Conservation (phyloP, 768 basidiomycete genomes). For the Trametes coccinea region DNA sequence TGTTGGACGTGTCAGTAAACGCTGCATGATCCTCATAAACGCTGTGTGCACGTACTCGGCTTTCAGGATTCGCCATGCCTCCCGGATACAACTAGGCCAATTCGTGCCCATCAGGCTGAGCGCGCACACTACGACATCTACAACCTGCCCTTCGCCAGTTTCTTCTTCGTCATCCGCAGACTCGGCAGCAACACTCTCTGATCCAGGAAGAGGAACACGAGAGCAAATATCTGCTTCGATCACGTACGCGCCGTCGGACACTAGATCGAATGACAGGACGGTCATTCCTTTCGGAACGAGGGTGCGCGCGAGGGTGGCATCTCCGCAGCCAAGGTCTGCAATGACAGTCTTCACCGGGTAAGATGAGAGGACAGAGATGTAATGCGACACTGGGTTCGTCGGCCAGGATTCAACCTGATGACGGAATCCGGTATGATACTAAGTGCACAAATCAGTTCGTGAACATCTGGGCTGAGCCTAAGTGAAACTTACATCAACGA, state of each 20-base stretch:
- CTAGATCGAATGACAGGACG: slow-evolving; percentile 80
- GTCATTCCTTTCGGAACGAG: slow-evolving; percentile 67
- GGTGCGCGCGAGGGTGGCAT: slow-evolving; percentile 80
- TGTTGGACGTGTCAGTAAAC: slow-evolving; percentile 31
- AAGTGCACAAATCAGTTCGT: neutral
- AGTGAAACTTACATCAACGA: slow-evolving; percentile 64
- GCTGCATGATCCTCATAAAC: neutral
- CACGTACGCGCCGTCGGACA: slow-evolving; percentile 73
- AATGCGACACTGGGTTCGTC: slow-evolving; percentile 86
- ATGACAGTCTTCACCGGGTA: slow-evolving; percentile 73
- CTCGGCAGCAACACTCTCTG: slow-evolving; percentile 38
- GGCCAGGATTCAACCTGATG: slow-evolving; percentile 94
- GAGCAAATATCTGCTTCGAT: slow-evolving; percentile 88
- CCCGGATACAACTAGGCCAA: slow-evolving; percentile 88
- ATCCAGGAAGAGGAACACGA: slow-evolving; percentile 82
- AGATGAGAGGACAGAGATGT: slow-evolving; percentile 62
- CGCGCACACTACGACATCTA: slow-evolving; percentile 91
- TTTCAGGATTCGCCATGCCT: slow-evolving; percentile 87
- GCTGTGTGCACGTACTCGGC: slow-evolving; percentile 56
- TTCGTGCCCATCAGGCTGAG: slow-evolving; percentile 97
- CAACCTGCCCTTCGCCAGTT: slow-evolving; percentile 68
- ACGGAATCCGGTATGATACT: slow-evolving; percentile 95
- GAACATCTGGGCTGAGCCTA: neutral
- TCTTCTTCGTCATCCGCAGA: slow-evolving; percentile 36
- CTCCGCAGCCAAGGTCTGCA: slow-evolving; percentile 94